Conservation (phyloP, 148 eudicot species). For the Mesembryanthemum crystallinum region DNA sequence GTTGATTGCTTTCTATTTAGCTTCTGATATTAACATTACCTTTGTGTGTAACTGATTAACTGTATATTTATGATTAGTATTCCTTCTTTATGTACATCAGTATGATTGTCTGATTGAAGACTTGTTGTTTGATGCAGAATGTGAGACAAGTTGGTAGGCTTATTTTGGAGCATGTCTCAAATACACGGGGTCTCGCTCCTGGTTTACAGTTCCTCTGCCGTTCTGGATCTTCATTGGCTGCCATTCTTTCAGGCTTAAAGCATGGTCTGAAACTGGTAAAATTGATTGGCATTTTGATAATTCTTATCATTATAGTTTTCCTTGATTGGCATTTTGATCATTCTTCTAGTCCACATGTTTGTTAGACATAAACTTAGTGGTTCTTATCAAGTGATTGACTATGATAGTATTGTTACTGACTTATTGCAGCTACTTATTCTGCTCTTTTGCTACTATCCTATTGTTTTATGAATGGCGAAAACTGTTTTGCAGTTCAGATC, state of each 20-base stretch:
- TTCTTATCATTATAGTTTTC: conserved; percentile 1
- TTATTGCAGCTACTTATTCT: neutral
- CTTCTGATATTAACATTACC: neutral
- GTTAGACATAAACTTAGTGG: neutral
- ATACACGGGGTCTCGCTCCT: conserved; percentile 67
- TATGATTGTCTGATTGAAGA: conserved; percentile 9
- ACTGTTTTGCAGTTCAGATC: neutral
- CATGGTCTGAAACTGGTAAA: conserved; percentile 85
- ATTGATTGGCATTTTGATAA: conserved; percentile 16
- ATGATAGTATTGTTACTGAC: neutral
- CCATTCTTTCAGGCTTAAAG: conserved; percentile 56
- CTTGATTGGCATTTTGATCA: neutral
- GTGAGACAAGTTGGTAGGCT: conserved; percentile 79
- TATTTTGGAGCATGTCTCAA: conserved; percentile 77
- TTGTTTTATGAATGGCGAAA: neutral
- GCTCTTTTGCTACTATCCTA: neutral
- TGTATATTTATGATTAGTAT: neutral
- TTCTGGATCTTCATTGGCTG: conserved; percentile 55
- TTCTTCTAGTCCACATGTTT: neutral
- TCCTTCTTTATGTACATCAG: neutral
- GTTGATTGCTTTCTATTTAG: neutral
- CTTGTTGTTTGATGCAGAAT: conserved; percentile 57
- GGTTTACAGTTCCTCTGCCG: conserved; percentile 88
- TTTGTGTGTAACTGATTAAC: neutral
- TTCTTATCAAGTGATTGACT: neutral